Conservation (phyloP, 768 basidiomycete genomes). For the Chalciporus piperatus region DNA sequence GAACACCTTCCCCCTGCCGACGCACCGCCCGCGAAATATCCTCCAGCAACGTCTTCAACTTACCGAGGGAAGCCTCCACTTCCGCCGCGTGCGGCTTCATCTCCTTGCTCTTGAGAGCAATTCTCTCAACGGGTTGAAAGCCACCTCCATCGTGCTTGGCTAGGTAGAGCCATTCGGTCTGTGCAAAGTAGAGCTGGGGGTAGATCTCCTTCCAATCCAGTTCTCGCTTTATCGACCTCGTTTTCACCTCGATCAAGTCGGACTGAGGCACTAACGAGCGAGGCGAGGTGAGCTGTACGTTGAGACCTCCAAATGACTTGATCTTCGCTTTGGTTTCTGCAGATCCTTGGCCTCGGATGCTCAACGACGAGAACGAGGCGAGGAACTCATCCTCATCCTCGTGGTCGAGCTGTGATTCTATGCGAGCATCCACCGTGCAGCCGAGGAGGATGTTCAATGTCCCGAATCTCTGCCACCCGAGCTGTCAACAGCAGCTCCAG, state of each 20-base stretch:
- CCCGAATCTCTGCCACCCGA: conserved; percentile 50
- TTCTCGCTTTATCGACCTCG: conserved; percentile 25
- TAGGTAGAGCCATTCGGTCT: conserved; percentile 59
- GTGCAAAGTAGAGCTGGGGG: conserved; percentile 68
- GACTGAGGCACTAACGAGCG: conserved; percentile 35
- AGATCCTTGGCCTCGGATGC: conserved; percentile 8
- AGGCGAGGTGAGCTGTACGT: conserved; percentile 23
- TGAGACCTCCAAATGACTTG: conserved; percentile 4
- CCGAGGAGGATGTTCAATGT: conserved; percentile 58
- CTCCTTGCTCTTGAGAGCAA: conserved; percentile 32
- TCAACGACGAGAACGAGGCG: conserved; percentile 24
- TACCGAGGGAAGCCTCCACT: conserved; percentile 20
- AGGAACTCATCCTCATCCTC: conserved; percentile 31
- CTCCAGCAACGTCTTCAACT: conserved; percentile 28
- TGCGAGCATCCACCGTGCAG: conserved; percentile 51
- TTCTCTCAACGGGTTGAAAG: conserved; percentile 51
- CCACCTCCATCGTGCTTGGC: conserved; percentile 54
- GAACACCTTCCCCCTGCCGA: conserved; percentile 48
- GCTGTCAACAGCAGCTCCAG: not conserved
- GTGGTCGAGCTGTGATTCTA: conserved; percentile 8
- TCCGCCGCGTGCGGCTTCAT: conserved; percentile 23
- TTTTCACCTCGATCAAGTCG: conserved; percentile 35
- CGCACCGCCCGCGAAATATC: conserved; percentile 48
- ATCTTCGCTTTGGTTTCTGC: not conserved
- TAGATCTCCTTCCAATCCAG: conserved; percentile 60